These are phyloP conservation scores for Rozella allomycis DNA, from an alignment of 371 early-diverging fungal genomes.

Conservation along the genomic window DNA sequence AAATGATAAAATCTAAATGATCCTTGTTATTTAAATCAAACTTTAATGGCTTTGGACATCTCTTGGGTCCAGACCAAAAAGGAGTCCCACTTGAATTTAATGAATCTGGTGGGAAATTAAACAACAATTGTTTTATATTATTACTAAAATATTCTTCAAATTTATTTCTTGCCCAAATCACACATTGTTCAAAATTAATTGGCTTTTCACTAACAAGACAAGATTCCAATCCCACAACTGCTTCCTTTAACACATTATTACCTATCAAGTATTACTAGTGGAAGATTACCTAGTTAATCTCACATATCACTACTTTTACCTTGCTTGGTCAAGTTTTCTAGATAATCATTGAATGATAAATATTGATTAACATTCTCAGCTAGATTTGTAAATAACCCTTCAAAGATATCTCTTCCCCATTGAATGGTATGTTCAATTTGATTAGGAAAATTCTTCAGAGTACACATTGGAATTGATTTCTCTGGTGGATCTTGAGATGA, in stretches of 20 bases:
- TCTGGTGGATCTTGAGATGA: constrained; percentile 97
- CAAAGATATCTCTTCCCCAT: constrained; percentile 96
- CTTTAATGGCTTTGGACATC: constrained; percentile 64
- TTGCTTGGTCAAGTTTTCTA: constrained; percentile 55
- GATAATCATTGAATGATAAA: constrained; percentile 53
- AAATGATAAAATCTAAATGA: constrained; percentile 79
- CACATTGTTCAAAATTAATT: constrained; percentile 64
- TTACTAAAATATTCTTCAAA: constrained; percentile 86
- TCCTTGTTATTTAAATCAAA: constrained; percentile 47
- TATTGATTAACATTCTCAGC: constrained; percentile 83
- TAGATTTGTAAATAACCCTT: constrained; percentile 74
- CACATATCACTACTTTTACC: no score
- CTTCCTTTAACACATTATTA: constrained; percentile 51
- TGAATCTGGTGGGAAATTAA: constrained; percentile 85
- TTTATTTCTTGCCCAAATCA: constrained; percentile 70
- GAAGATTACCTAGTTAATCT: no score
- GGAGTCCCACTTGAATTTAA: constrained; percentile 76
- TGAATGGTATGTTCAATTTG: constrained; percentile 99
- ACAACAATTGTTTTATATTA: constrained; percentile 73
- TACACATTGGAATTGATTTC: constrained; percentile 97
- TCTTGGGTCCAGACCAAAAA: constrained; percentile 99
- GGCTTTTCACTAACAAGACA: constrained; percentile 56
- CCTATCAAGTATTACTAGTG: no score
- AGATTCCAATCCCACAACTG: constrained; percentile 39
- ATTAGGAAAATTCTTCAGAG: constrained; percentile 98